Percentiles rank a stretch among this genome's conserved stretches.
Evolutionary conservation across 2,329 filamentous ascomycete genomes (phyloP).

Genomic region (Aspergillus jensenii): DNA sequence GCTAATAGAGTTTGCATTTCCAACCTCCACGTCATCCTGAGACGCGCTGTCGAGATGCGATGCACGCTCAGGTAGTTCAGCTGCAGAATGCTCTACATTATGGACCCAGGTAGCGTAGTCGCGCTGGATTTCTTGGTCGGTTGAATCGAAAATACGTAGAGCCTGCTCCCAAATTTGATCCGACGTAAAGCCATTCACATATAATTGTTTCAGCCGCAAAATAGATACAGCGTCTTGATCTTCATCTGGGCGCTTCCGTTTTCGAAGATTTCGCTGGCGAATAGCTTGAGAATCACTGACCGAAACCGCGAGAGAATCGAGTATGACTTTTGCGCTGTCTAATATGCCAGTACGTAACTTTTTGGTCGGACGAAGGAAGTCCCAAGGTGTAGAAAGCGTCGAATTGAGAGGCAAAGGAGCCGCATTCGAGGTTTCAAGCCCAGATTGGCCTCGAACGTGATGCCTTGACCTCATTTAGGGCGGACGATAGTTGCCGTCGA

Average conservation of each 20-base stretch:
- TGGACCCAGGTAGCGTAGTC: constrained; percentile 40
- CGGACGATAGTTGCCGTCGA: background rate
- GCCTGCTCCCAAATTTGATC: constrained; percentile 95
- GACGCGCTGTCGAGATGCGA: constrained; percentile 5
- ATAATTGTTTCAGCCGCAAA: constrained; percentile 80
- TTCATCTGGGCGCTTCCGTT: constrained; percentile 68
- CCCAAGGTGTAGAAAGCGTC: constrained; percentile 63
- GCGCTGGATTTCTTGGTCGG: constrained; percentile 55
- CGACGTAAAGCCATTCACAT: constrained; percentile 82
- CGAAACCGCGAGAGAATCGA: constrained; percentile 74
- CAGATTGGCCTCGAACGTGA: background rate
- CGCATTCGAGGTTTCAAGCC: background rate
- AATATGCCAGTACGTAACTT: constrained; percentile 69
- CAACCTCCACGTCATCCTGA: constrained; percentile 16
- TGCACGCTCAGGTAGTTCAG: background rate
- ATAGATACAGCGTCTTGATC: constrained; percentile 47
- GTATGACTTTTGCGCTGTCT: constrained; percentile 72
- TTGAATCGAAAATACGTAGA: constrained; percentile 72
- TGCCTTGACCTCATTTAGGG: background rate
- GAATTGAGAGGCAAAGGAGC: constrained; percentile 18
- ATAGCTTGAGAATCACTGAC: constrained; percentile 71
- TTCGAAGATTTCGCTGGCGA: constrained; percentile 67
- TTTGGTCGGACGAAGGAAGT: constrained; percentile 72
- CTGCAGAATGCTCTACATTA: constrained; percentile 18
- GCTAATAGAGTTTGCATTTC: constrained; percentile 15